Evolutionary conservation across 208 protist species (phyloP).

Genomic region (Acanthamoeba triangularis): DNA sequence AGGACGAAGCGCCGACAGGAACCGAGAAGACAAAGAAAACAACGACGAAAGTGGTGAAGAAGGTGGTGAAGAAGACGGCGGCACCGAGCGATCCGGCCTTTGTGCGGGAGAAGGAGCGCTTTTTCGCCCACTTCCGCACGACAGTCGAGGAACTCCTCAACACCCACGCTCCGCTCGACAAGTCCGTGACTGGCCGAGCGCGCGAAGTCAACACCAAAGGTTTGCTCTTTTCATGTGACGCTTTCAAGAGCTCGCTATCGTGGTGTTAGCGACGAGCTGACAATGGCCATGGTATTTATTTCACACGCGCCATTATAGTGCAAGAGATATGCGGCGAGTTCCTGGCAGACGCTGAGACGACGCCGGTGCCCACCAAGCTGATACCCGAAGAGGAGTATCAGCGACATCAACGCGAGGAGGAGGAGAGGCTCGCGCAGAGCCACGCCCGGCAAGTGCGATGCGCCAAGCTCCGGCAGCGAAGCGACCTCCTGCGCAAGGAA

Average conservation of each 20-base stretch:
- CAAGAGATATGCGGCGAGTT: constrained; percentile 7
- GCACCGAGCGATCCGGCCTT: background rate
- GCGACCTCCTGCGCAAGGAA: background rate
- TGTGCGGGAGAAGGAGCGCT: constrained; percentile 9
- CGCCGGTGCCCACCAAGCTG: constrained; percentile 7
- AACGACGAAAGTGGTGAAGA: background rate
- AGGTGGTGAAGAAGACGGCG: background rate
- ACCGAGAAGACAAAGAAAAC: background rate
- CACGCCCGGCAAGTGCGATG: background rate
- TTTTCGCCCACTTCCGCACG: constrained; percentile 25
- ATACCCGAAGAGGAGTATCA: constrained; percentile 17
- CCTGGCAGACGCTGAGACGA: background rate
- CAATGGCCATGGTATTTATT: background rate
- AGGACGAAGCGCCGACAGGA: too few relatives aligned
- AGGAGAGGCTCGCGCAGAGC: background rate
- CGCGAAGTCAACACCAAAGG: constrained; percentile 20
- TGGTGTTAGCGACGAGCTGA: too few relatives aligned
- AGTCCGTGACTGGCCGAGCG: background rate
- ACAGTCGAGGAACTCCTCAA: background rate
- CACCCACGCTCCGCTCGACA: background rate
- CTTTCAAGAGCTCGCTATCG: background rate
- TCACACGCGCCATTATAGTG: background rate
- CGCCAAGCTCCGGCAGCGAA: constrained; percentile 32
- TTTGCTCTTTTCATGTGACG: background rate
- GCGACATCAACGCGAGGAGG: background rate